Percentiles rank a stretch among this genome's conserved stretches.
Evolutionary conservation across 352 stramenopile species (phyloP).

Genomic region (Phytopythium delawarense): DNA sequence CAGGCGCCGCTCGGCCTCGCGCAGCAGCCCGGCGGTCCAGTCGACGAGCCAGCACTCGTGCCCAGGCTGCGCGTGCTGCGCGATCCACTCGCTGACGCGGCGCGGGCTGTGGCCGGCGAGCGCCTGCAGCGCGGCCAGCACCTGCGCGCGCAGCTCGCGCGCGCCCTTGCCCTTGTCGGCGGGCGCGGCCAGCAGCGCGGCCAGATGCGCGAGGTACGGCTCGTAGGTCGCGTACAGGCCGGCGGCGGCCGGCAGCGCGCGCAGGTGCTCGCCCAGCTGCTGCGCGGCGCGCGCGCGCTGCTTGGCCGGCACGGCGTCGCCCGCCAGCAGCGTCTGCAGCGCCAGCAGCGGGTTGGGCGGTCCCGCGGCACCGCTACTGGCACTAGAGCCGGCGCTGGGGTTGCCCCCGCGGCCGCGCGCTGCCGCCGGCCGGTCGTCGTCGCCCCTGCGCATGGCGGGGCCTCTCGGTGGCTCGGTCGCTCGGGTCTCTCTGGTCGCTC

Average conservation of each 20-base stretch:
- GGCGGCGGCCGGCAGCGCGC: constrained; percentile 15
- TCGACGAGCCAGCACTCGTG: constrained; percentile 48
- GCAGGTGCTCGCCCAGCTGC: constrained; percentile 38
- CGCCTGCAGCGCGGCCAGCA: constrained; percentile 34
- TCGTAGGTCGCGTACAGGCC: constrained; percentile 41
- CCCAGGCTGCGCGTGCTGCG: constrained; percentile 26
- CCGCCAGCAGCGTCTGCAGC: constrained; percentile 42
- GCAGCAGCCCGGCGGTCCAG: constrained; percentile 40
- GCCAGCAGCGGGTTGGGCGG: constrained; percentile 35
- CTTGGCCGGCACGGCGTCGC: constrained; percentile 28
- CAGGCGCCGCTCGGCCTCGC: constrained; percentile 31
- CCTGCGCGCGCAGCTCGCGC: constrained; percentile 32
- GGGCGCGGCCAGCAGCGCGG: constrained; percentile 26
- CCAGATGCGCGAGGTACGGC: constrained; percentile 40
- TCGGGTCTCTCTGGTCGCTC: not conserved
- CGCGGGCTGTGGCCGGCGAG: constrained; percentile 36
- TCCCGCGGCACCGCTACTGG: no score
- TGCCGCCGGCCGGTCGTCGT: constrained; percentile 5
- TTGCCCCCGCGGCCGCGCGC: no score
- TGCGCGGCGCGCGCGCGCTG: constrained; percentile 40
- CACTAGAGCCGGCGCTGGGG: no score
- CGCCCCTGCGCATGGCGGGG: constrained; percentile 4
- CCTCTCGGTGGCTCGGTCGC: not conserved
- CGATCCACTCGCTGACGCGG: constrained; percentile 49
- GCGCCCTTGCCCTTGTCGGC: constrained; percentile 22